Conservation (phyloP, 306 rosid genomes). For the Aeschynomene evenia region DNA sequence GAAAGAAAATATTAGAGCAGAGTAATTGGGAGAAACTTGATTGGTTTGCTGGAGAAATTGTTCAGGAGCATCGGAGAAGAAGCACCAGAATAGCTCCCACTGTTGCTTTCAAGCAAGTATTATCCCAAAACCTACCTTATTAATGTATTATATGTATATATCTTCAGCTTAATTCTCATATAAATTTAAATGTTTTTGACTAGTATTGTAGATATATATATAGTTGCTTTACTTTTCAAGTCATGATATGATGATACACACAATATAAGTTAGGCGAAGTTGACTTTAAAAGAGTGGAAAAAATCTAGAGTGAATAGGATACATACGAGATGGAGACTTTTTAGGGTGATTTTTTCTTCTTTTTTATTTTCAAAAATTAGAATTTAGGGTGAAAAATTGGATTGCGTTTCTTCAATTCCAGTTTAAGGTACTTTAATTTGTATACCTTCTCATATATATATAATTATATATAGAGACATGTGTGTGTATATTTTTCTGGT, state of each 20-base stretch:
- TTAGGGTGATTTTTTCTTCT: conserved; percentile 47
- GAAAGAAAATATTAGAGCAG: conserved; percentile 79
- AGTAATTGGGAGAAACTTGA: conserved; percentile 89
- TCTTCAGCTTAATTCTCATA: too few species aligned
- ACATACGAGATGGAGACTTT: conserved; percentile 43
- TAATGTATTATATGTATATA: too few species aligned
- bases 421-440: neutral
- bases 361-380: conserved; percentile 23
- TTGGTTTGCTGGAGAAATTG: conserved; percentile 97
- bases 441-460: too few species aligned
- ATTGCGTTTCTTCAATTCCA: neutral
- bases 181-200: too few species aligned
- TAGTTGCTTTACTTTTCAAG: conserved; percentile 49
- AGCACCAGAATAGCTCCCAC: conserved; percentile 99
- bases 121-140: conserved; percentile 48
- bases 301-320: conserved; percentile 47
- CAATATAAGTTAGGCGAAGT: conserved; percentile 40
- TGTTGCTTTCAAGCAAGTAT: conserved; percentile 99
- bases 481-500: too few species aligned
- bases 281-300: conserved; percentile 48
- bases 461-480: too few species aligned
- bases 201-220: conserved; percentile 9
- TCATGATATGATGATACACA: conserved; percentile 47
- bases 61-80: conserved; percentile 98
- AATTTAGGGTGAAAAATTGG: conserved; percentile 36